Evolutionary conservation across 2,329 filamentous ascomycete genomes (phyloP), one percentile per base, ranked within the genome.

Genomic region (Penicillium nordicum): DNA sequence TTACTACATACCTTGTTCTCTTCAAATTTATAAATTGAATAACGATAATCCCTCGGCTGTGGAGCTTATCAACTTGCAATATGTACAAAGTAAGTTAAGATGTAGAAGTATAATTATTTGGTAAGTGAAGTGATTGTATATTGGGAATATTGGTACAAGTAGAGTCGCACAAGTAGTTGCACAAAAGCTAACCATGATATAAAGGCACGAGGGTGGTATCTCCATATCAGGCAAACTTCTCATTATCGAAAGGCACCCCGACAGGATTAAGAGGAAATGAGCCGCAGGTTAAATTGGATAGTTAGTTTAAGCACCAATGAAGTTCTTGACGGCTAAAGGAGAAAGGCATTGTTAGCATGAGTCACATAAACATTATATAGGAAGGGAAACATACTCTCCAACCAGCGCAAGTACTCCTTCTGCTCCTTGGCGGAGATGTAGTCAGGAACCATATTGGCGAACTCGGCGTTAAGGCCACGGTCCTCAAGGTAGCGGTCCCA

Each of bases 341-440:
- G 16, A 42, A 58, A 23, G 4, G 25, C 8, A 7, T n/a, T 29
- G 47, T 59, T 57, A 59, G 57, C 50, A 44, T 36, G 12, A 23
- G n/a, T 40, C 32, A 12, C 16, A 27, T 11, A 14, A 23, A 21
- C 4, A 37, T 18, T 9, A 10, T n/a, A 14, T 34, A 46, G 21
- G 12, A 54, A 47, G 47, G 44, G 53, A 53, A 52, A 69, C 81
- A 75, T 75, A 83, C 83, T 85, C 75, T 86, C 84, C 75, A 99
- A 80, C 94, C 95, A 99, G 64, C 83, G 80, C 60, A 95, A 80
- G 77, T 99, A 99, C 83, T 99, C 94, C 79, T 87, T 89, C 85
- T 97, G 93, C 85, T 99, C 94, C 87, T 99, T 99, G 78, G 89
- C 85, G 73, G 97, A 92, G 71, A 97, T 92, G 79, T 96, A 99